Conservation (phyloP, 2,329 filamentous ascomycete genomes). For the Scortechinia acanthostroma region DNA sequence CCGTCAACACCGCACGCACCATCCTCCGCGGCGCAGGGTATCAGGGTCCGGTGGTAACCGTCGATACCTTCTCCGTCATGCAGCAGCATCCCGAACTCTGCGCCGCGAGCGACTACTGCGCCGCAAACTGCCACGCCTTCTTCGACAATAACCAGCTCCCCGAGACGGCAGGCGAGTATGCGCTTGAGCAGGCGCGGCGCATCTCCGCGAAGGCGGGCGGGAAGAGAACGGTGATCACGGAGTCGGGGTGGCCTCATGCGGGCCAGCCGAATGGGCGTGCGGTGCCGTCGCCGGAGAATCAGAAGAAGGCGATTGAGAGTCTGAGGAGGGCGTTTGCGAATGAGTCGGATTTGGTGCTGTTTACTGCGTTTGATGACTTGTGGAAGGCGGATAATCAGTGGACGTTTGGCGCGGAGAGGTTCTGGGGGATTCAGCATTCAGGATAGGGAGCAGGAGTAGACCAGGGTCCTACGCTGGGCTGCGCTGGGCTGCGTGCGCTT, state of each 20-base stretch:
- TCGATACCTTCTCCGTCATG: conserved; percentile 72
- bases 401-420: conserved; percentile 69
- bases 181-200: conserved; percentile 42
- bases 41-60: conserved; percentile 67
- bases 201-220: conserved; percentile 26
- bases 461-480: too few relatives aligned
- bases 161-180: conserved; percentile 58
- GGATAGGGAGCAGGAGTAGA: too few relatives aligned
- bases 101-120: conserved; percentile 68
- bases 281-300: conserved; percentile 62
- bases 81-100: conserved; percentile 64
- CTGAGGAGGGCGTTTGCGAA: conserved; percentile 53
- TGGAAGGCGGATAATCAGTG: conserved; percentile 65
- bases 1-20: conserved; percentile 46
- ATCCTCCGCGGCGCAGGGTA: conserved; percentile 59
- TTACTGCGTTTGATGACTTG: conserved; percentile 71
- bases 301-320: conserved; percentile 56
- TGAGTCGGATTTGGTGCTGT: conserved; percentile 54
- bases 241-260: conserved; percentile 76
- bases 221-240: conserved; percentile 60
- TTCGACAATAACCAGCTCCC: conserved; percentile 63
- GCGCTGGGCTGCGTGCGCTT: too few relatives aligned
- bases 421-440: conserved; percentile 75
- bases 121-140: conserved; percentile 78
- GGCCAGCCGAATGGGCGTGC: conserved; percentile 61